Evolutionary conservation across 306 rosid species (phyloP).

Genomic region (Sphenostylis stenocarpa): DNA sequence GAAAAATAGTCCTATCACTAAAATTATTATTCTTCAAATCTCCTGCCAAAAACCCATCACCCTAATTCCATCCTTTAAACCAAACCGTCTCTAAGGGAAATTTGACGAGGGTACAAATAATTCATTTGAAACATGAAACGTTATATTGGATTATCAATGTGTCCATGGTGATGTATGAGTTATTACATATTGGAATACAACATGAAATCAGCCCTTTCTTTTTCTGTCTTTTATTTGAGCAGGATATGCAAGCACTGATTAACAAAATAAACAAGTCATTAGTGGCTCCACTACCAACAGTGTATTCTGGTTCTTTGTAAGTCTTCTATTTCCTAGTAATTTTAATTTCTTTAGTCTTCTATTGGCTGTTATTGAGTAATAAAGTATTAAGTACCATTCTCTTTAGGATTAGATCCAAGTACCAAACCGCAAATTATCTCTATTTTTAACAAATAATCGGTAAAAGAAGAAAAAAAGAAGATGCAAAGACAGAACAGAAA

Average conservation of each 20-base stretch:
- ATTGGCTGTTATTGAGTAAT: neutral
- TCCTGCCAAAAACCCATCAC: no score
- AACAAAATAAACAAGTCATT: conserved; percentile 95
- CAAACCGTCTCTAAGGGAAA: neutral
- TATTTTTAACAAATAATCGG: neutral
- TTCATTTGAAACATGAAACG: conserved; percentile 20
- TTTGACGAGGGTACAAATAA: neutral
- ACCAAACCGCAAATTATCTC: neutral
- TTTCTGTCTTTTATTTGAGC: conserved; percentile 41
- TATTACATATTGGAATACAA: conserved; percentile 14
- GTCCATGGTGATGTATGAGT: neutral
- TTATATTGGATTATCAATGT: neutral
- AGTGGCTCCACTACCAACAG: conserved; percentile 93
- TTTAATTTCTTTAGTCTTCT: neutral
- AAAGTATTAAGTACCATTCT: neutral
- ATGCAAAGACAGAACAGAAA: neutral
- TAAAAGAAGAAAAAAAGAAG: neutral
- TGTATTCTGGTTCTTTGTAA: conserved; percentile 86
- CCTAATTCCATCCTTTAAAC: no score
- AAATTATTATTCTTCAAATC: no score
- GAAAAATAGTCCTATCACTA: no score
- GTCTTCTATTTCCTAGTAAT: conserved; percentile 37
- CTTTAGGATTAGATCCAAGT: neutral
- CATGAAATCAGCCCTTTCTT: neutral
- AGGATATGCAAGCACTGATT: conserved; percentile 93